Conservation (phyloP, 2,329 filamentous ascomycete genomes). For the Hymenoscyphus occultus region DNA sequence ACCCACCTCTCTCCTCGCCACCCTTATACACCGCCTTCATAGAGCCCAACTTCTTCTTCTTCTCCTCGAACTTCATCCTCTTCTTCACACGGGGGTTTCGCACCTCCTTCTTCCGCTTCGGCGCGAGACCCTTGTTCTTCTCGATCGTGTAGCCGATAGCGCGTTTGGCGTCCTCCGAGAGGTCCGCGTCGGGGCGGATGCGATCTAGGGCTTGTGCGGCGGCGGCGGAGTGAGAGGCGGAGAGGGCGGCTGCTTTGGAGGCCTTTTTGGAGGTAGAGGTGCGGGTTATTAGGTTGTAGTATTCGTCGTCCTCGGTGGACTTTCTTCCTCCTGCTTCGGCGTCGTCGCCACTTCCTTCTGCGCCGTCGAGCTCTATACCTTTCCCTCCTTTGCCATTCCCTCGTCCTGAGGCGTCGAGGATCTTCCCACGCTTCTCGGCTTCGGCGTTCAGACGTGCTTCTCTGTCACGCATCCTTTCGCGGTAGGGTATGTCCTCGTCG, state of each 20-base stretch:
- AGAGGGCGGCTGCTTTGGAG: constrained; percentile 43
- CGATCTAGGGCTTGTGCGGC: constrained; percentile 59
- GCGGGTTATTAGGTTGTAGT: constrained; percentile 85
- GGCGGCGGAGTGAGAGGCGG: constrained; percentile 57
- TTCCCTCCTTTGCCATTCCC: constrained; percentile 41
- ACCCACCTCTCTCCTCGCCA: constrained; percentile 78
- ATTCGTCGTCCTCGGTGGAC: constrained; percentile 61
- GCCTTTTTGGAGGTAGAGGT: constrained; percentile 63
- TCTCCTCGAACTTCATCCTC: constrained; percentile 91
- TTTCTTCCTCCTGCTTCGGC: constrained; percentile 43
- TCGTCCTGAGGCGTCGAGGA: constrained; percentile 58
- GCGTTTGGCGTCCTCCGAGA: constrained; percentile 83
- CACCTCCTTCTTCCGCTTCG: constrained; percentile 88
- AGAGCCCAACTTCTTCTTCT: constrained; percentile 93
- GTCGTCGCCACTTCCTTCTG: constrained; percentile 38
- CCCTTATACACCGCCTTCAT: constrained; percentile 85
- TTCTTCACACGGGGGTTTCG: constrained; percentile 97
- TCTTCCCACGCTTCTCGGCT: constrained; percentile 77
- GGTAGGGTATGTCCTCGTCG: constrained; percentile 80
- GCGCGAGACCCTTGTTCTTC: constrained; percentile 95
- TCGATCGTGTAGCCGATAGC: constrained; percentile 91
- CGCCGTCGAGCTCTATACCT: constrained; percentile 60
- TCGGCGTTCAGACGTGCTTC: constrained; percentile 85
- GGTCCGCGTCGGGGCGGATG: constrained; percentile 57
- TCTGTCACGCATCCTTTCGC: constrained; percentile 82